A percentile compares a stretch with the other conserved stretches of the same genome.
phyloP scores from a whole-genome alignment of 306 rosid genomes.

The Inga oerstediana region DNA sequence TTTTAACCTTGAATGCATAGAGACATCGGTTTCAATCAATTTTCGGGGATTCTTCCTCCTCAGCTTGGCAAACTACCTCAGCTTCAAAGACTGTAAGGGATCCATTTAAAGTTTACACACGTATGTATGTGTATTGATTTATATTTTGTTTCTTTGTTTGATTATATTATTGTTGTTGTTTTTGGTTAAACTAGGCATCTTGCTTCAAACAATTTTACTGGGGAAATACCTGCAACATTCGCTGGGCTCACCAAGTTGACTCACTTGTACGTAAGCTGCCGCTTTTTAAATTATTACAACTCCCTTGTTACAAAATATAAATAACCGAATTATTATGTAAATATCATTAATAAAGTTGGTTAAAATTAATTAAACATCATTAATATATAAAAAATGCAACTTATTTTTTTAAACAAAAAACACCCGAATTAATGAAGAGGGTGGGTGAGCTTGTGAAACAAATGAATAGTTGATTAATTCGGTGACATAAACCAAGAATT shows the following conservation, averaged over 20 bases:
- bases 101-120: neutral
- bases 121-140: neutral
- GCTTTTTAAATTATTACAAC: neutral
- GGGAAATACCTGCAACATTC: slow-evolving; percentile 17
- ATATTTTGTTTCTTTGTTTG: neutral
- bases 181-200: slow-evolving; percentile 35
- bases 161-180: neutral
- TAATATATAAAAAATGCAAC: too few relatives aligned
- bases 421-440: too few relatives aligned
- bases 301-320: too few relatives aligned
- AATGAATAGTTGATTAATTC: too few relatives aligned
- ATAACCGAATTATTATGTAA: too few relatives aligned
- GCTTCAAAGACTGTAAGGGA: slow-evolving; percentile 53
- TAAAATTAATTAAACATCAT: too few relatives aligned
- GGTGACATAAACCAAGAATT: too few relatives aligned
- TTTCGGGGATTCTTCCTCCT: slow-evolving; percentile 58
- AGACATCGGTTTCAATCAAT: slow-evolving; percentile 45
- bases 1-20: slow-evolving; percentile 25
- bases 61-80: slow-evolving; percentile 47
- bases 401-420: too few relatives aligned
- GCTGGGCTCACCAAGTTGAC: neutral
- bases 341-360: too few relatives aligned
- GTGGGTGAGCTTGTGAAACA: too few relatives aligned
- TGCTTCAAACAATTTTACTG: slow-evolving; percentile 35
- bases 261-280: slow-evolving; percentile 39